Conservation (phyloP, 2,329 filamentous ascomycete genomes). For the Chalaropsis thielavioides region DNA sequence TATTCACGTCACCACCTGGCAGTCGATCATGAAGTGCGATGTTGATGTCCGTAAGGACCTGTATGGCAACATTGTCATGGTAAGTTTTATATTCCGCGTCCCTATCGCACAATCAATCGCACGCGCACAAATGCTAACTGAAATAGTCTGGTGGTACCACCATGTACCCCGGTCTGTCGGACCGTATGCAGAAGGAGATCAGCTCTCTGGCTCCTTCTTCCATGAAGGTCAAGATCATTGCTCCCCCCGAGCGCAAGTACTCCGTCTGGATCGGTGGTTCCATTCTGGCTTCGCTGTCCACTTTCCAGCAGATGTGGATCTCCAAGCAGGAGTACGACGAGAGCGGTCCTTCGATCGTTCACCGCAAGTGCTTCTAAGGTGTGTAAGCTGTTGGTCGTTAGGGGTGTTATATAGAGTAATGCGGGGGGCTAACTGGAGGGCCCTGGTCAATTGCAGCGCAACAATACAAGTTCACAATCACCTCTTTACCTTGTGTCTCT, state of each 20-base stretch:
- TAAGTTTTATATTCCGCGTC: constrained; percentile 37
- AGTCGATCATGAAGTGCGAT: constrained; percentile 99
- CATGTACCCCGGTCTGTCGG: constrained; percentile 99
- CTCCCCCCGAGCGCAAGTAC: constrained; percentile 99
- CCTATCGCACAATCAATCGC: background rate
- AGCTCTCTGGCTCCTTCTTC: constrained; percentile 96
- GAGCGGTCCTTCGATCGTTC: constrained; percentile 96
- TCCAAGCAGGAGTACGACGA: constrained; percentile 99
- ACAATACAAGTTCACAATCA: constrained; percentile 24
- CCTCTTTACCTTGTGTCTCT: constrained; percentile 13
- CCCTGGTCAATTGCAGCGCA: constrained; percentile 21
- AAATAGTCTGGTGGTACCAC: constrained; percentile 95
- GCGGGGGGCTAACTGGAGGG: constrained; percentile 20
- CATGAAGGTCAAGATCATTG: constrained; percentile 99
- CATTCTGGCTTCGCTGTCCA: constrained; percentile 96
- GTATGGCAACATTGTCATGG: constrained; percentile 99
- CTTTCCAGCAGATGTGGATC: constrained; percentile 99
- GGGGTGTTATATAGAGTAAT: background rate
- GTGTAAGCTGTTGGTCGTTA: constrained; percentile 22
- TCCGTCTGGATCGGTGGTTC: constrained; percentile 99
- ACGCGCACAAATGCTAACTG: background rate
- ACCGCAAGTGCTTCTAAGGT: constrained; percentile 99
- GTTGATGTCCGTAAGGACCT: constrained; percentile 99
- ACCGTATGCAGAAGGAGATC: constrained; percentile 99
- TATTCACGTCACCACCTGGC: constrained; percentile 99